Conservation (phyloP, 2,329 filamentous ascomycete species). For the Cladophialophora carrionii region DNA sequence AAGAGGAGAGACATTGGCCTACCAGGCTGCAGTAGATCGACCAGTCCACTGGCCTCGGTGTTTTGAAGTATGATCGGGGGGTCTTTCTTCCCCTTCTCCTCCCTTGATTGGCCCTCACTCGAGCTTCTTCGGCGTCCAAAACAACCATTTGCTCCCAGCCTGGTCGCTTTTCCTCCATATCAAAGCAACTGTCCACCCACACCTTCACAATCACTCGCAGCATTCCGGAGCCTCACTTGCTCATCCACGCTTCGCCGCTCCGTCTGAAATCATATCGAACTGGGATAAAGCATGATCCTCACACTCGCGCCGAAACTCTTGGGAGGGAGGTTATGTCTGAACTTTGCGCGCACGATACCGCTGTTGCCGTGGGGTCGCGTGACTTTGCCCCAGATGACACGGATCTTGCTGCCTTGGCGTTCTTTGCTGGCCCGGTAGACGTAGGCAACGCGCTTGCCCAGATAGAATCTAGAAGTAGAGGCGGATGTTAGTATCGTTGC, state of each 20-base stretch:
- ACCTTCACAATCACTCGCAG: neutral
- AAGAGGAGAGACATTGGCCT: neutral
- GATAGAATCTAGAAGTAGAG: slow-evolving; percentile 71
- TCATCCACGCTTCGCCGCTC: neutral
- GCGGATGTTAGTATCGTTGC: slow-evolving; percentile 7
- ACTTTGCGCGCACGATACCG: slow-evolving; percentile 96
- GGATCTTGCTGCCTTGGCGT: slow-evolving; percentile 96
- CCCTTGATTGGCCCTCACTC: neutral
- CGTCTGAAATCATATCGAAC: slow-evolving; percentile 71
- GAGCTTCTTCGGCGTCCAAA: neutral
- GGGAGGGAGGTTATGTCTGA: slow-evolving; percentile 91
- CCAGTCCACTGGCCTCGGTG: neutral
- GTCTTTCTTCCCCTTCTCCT: neutral
- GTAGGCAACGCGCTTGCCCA: slow-evolving; percentile 98
- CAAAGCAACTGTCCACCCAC: neutral
- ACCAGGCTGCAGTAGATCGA: neutral
- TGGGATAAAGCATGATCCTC: slow-evolving; percentile 97
- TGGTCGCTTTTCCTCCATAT: neutral
- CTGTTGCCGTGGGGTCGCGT: slow-evolving; percentile 97
- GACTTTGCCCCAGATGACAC: slow-evolving; percentile 99
- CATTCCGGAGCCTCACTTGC: neutral
- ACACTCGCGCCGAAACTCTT: slow-evolving; percentile 96
- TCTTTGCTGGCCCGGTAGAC: slow-evolving; percentile 96
- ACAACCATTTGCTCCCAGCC: neutral
- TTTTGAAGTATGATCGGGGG: neutral